Evolutionary conservation across 495 filamentous ascomycete species (phyloP).

Genomic region (Penicillium mononematosum): DNA sequence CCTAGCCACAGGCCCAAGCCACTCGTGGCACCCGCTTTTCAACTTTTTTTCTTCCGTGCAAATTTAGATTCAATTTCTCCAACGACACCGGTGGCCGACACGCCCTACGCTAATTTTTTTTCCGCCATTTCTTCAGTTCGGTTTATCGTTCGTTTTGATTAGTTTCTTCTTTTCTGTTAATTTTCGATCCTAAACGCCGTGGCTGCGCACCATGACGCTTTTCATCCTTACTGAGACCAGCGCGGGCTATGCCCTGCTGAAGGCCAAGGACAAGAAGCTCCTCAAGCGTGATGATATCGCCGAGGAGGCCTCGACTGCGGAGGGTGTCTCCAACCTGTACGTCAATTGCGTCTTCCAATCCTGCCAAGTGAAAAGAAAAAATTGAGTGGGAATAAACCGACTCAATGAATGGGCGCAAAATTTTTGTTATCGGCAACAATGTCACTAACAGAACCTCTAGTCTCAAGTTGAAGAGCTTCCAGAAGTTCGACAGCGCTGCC

Average conservation of each 20-base stretch:
- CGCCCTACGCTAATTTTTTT: constrained; percentile 20
- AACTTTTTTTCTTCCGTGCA: constrained; percentile 36
- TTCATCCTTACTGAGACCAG: constrained; percentile 89
- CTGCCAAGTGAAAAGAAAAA: constrained; percentile 10
- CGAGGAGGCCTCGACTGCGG: constrained; percentile 71
- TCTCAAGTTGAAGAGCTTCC: constrained; percentile 92
- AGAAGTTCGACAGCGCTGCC: constrained; percentile 92
- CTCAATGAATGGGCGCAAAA: constrained; percentile 21
- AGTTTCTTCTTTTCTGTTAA: constrained; percentile 9
- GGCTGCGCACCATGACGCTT: constrained; percentile 61
- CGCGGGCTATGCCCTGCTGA: constrained; percentile 96
- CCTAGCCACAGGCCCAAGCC: constrained; percentile 24
- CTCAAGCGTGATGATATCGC: constrained; percentile 78
- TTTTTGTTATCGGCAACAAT: constrained; percentile 24
- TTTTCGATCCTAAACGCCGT: constrained; percentile 32
- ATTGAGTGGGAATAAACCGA: constrained; percentile 12
- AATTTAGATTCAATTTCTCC: constrained; percentile 33
- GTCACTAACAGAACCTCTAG: constrained; percentile 48
- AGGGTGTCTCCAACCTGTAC: constrained; percentile 85
- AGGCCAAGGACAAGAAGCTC: constrained; percentile 96
- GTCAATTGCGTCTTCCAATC: constrained; percentile 32
- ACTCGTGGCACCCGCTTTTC: constrained; percentile 29
- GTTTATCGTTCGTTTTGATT: constrained; percentile 3
- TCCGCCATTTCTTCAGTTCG: constrained; percentile 20
- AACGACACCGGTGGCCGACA: constrained; percentile 28